phyloP scores from a whole-genome alignment of 2,329 filamentous ascomycete genomes.

The Tolypocladium cylindrosporum region DNA sequence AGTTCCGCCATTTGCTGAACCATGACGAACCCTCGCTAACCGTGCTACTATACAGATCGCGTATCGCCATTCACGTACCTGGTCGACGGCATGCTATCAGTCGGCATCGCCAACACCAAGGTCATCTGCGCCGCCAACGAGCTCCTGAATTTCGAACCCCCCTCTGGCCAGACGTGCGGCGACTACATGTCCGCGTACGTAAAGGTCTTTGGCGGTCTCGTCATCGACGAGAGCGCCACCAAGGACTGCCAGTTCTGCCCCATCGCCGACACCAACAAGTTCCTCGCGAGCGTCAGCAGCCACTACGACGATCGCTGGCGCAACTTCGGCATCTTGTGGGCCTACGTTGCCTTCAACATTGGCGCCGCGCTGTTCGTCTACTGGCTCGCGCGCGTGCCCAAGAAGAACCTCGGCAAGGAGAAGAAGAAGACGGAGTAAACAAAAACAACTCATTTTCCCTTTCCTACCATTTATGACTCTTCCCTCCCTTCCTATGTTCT shows the following conservation, averaged over 20 bases:
- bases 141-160: slow-evolving; percentile 55
- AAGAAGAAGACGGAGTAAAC: slow-evolving; percentile 19
- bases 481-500: background rate
- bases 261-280: slow-evolving; percentile 40
- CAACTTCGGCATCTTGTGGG: slow-evolving; percentile 56
- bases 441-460: too few species aligned
- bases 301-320: slow-evolving; percentile 53
- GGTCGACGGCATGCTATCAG: slow-evolving; percentile 60
- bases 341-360: slow-evolving; percentile 50
- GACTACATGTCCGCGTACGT: slow-evolving; percentile 49
- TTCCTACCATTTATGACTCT: background rate
- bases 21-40: background rate
- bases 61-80: slow-evolving; percentile 77
- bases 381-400: slow-evolving; percentile 41
- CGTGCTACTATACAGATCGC: slow-evolving; percentile 39
- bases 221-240: slow-evolving; percentile 38
- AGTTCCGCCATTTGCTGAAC: background rate
- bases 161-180: slow-evolving; percentile 44
- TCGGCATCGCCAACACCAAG: slow-evolving; percentile 55
- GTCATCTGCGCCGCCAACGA: slow-evolving; percentile 64
- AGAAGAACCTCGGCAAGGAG: slow-evolving; percentile 28
- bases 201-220: slow-evolving; percentile 35
- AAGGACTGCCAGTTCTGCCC: slow-evolving; percentile 46
- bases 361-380: slow-evolving; percentile 44
- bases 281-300: slow-evolving; percentile 36